phyloP scores from a whole-genome alignment of 1,139 yeast species.

The Meyerozyma elateridarum region DNA sequence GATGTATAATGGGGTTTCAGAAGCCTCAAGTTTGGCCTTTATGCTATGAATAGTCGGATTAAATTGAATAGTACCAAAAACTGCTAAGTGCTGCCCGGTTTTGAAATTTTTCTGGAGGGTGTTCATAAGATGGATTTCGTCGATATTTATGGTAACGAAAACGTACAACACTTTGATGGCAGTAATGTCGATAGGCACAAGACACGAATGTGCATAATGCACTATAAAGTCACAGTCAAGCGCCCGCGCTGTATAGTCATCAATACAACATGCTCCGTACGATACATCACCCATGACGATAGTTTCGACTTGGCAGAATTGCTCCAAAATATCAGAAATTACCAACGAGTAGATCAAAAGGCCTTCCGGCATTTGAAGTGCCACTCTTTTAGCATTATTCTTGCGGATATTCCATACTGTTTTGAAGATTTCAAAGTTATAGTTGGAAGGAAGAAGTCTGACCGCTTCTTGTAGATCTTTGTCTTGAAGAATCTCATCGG shows the following conservation, averaged over 20 bases:
- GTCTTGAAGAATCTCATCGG: slow-evolving; percentile 77
- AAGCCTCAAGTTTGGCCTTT: slow-evolving; percentile 51
- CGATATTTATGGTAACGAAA: slow-evolving; percentile 91
- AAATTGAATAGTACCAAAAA: slow-evolving; percentile 95
- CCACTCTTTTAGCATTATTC: slow-evolving; percentile 68
- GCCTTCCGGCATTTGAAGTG: slow-evolving; percentile 98
- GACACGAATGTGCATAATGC: slow-evolving; percentile 96
- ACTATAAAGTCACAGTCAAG: slow-evolving; percentile 91
- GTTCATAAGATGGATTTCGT: slow-evolving; percentile 72
- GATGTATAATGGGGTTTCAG: slow-evolving; percentile 49
- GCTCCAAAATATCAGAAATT: slow-evolving; percentile 85
- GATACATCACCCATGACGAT: slow-evolving; percentile 98
- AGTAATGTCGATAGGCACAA: slow-evolving; percentile 92
- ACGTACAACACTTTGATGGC: slow-evolving; percentile 84
- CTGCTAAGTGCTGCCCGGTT: slow-evolving; percentile 59
- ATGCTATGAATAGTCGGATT: slow-evolving; percentile 89
- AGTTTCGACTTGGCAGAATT: slow-evolving; percentile 82
- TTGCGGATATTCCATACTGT: slow-evolving; percentile 90
- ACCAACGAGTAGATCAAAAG: slow-evolving; percentile 79
- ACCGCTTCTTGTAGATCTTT: slow-evolving; percentile 78
- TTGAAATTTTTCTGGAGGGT: slow-evolving; percentile 71
- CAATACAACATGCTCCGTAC: slow-evolving; percentile 98
- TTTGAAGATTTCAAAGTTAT: slow-evolving; percentile 93
- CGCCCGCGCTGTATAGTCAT: slow-evolving; percentile 90
- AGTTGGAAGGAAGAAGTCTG: slow-evolving; percentile 76